Conservation (phyloP, 108 stramenopile genomes). For the Pseudonitzschia multiseries region DNA sequence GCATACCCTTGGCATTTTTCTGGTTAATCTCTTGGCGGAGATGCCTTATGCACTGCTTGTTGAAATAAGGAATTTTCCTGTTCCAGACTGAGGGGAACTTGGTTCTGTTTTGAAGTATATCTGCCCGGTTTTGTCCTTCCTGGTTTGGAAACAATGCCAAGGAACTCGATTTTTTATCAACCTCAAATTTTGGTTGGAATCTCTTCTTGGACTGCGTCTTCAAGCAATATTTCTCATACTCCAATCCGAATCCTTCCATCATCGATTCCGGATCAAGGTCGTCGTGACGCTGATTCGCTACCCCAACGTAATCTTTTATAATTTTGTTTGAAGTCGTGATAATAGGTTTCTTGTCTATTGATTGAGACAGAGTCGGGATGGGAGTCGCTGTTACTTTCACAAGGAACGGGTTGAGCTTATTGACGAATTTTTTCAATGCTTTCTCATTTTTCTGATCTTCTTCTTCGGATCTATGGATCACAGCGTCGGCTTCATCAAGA, state of each 20-base stretch:
- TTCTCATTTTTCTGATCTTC: not conserved
- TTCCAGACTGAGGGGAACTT: not conserved
- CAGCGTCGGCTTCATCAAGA: conserved; percentile 14
- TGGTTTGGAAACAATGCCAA: not conserved
- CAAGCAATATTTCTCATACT: not conserved
- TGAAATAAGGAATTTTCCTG: not conserved
- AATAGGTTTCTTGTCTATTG: conserved; percentile 4
- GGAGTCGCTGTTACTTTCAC: conserved; percentile 13
- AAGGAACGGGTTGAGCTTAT: not conserved
- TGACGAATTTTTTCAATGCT: not conserved
- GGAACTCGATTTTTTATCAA: not conserved
- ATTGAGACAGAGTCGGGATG: not conserved
- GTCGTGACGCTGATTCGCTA: not conserved
- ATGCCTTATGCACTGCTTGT: not conserved
- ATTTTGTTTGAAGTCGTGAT: not conserved
- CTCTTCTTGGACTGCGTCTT: not conserved
- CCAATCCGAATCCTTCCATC: not conserved
- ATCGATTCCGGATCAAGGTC: conserved; percentile 1
- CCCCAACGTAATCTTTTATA: not conserved
- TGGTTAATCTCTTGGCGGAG: not conserved
- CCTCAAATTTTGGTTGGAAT: not conserved
- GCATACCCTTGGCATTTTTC: not conserved
- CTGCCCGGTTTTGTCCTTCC: not conserved
- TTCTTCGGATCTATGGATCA: conserved; percentile 7
- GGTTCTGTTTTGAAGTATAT: not conserved